Conservation (phyloP, 176 grass and related monocot genomes). For the Lolium multiflorum region DNA sequence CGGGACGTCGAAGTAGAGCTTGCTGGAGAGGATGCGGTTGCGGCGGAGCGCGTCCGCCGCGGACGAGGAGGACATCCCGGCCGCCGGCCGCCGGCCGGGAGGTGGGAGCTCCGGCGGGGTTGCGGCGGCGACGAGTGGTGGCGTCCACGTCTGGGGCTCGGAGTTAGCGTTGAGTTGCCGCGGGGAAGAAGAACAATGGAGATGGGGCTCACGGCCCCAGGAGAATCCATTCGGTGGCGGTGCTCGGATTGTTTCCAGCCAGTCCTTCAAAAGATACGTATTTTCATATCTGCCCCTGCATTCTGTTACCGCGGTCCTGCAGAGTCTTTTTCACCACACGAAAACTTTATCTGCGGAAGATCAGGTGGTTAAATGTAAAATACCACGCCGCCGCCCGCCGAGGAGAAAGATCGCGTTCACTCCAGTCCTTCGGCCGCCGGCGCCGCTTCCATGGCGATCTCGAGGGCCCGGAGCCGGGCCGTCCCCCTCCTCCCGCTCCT, state of each 20-base stretch:
- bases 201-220: constrained; percentile 8
- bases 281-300: neutral
- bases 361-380: neutral
- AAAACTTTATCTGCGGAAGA: neutral
- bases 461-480: constrained; percentile 38
- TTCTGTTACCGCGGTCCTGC: neutral
- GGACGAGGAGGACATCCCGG: constrained; percentile 60
- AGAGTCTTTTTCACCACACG: neutral
- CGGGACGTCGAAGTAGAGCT: constrained; percentile 88
- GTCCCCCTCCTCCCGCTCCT: constrained; percentile 49
- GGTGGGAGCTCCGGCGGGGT: neutral
- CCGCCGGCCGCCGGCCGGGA: neutral
- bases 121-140: neutral
- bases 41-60: constrained; percentile 49
- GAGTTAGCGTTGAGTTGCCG: neutral
- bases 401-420: neutral
- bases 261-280: fast-evolving
- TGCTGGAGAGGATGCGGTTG: constrained; percentile 87
- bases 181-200: neutral
- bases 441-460: constrained; percentile 51
- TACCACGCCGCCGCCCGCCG: neutral
- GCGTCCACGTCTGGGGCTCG: neutral
- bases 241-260: neutral
- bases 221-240: constrained; percentile 32
- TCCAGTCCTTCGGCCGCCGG: neutral